Percentiles rank a stretch among this genome's conserved stretches.
Conservation (phyloP, 148 eudicot genomes). For the Fallopia convolvulus region DNA sequence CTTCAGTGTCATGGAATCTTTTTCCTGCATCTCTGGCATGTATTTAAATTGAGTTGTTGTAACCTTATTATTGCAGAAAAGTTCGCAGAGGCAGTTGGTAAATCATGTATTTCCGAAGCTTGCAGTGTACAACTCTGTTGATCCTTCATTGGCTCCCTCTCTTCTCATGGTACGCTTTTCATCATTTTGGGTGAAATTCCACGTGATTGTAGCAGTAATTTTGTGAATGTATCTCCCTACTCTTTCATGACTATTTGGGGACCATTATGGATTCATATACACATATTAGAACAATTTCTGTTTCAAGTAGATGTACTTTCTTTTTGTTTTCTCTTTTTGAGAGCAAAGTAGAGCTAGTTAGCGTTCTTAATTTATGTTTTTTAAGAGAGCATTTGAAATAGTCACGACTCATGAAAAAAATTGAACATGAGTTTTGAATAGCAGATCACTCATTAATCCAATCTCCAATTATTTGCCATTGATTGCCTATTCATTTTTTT, state of each 20-base stretch:
- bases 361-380: neutral
- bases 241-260: neutral
- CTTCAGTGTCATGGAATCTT: neutral
- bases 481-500: neutral
- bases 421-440: neutral
- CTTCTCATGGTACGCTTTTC: slow-evolving; percentile 77
- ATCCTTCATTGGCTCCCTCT: slow-evolving; percentile 96
- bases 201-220: neutral
- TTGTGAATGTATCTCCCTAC: neutral
- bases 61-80: slow-evolving; percentile 51
- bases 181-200: neutral
- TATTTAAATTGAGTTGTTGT: neutral
- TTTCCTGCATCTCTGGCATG: neutral
- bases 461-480: too few species aligned
- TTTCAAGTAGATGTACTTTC: neutral
- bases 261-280: neutral
- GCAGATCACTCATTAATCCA: neutral
- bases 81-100: slow-evolving; percentile 77
- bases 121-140: slow-evolving; percentile 99
- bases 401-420: neutral
- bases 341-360: neutral
- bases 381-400: neutral
- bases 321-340: too few species aligned
- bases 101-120: slow-evolving; percentile 98
- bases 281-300: neutral